Base-by-base conservation (phyloP, 176 grass and related monocot genomes). In the Avena atlantica region DNA sequence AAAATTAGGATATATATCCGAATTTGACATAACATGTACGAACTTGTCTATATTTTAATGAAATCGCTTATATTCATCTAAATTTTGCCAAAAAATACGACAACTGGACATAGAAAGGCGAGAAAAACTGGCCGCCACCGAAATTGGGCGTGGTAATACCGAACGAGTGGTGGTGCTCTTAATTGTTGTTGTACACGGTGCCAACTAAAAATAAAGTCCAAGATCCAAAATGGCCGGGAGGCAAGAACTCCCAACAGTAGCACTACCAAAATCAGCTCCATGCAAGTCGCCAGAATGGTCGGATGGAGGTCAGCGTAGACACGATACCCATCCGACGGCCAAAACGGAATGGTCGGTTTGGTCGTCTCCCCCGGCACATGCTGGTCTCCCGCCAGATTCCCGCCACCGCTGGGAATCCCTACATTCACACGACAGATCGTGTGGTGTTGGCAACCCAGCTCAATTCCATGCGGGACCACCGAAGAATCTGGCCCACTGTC, bases 251-350 rank as follows among this genome's bases (percentile, higher is more conserved):
- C 40, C 40, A 42, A 42, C 40, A 42, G 40, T 42, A 42, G 40
- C 45, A 48, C 45, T 47, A 8, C 45, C 37, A 40, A 47, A 47
- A 47, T 47, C 4, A 64, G 21, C 23, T 64, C 61, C 61, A 13
- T 64, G 9, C 63, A 66, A 66, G 25, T 55, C 52, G 15, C 0
- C 8, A 61, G n/a, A 64, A 56, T 65, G 49, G 67, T 11, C 1
- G 4, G 71, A 78, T 81, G 37, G 20, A n/a, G 65, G 14, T 68
- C 14, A 75, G 57, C 66, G 13, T 16, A 52, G 1, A 58, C 58
- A 5, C 36, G 66, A 83, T 88, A 74, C 58, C 9, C 20, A 93
- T 93, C 92, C 16, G n/a, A 90, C 92, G 88, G 74, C 45, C 37
- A 50, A 0, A 4, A 12, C 47, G 2, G 6, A 1, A 86, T 79